Evolutionary conservation across 305 asterid species (phyloP), one percentile per base, ranked within the genome.

Genomic region (Solanum hybrid): DNA sequence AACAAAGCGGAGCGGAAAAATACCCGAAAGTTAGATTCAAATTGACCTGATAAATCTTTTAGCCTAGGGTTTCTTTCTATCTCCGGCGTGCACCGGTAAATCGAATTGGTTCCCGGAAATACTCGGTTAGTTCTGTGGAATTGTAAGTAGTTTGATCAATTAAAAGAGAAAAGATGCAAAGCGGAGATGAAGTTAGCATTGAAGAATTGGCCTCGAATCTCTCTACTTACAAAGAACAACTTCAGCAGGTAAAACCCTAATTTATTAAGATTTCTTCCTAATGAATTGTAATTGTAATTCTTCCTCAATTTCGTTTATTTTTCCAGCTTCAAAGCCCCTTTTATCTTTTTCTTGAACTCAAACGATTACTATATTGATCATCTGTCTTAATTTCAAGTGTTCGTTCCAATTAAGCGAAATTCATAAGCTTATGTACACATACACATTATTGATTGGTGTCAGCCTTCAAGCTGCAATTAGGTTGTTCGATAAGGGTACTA

Each of bases 161-260:
- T 29, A n/a, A 90, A 14, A 75, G 24, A 10, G 10, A 75, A 94
- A 94, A 85, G 87, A 89, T 91, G 95, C 90, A 91, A 34, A 79
- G 93, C 88, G 98, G 95, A 38, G 99, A 97, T 88, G 99, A 94
- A 91, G 96, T 96, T 89, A 97, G 92, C 94, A 94, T 95, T 89
- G 95, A 95, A 90, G 98, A 97, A 91, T 95, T 97, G 92, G 96
- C 95, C 45, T 94, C 96, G 39, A 97, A 94, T 92, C 97, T 97
- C 37, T 93, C 98, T 39, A 96, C 98, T 37, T 96, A 97, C 94
- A 94, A 93, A 93, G 95, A 96, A 36, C 99, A 97, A 96, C 99
- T 97, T 92, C 95, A 90, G 61, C 98, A 97, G 98, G 99, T 97
- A 38, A 45, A 51, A 41, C 88, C 88, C 57, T 34, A 79, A 79